phyloP scores from a whole-genome alignment of 148 eudicot species.

The Polygonum aviculare region DNA sequence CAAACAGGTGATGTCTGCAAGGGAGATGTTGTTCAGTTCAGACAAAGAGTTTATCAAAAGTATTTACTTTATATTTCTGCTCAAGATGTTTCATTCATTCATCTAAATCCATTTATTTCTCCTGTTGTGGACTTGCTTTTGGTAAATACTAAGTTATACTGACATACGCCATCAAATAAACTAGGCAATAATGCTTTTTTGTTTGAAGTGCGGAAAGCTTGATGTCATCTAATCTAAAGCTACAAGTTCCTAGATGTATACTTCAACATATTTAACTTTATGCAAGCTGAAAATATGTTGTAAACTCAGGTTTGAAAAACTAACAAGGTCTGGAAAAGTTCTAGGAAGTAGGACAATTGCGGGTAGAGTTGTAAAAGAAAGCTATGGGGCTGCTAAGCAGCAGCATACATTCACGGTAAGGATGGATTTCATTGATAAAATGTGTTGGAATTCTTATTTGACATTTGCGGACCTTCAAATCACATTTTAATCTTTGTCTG shows the following conservation, averaged over 20 bases:
- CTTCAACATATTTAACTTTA: background rate
- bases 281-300: background rate
- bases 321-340: conserved; percentile 35
- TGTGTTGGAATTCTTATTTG: background rate
- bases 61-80: conserved; percentile 11
- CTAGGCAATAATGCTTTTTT: background rate
- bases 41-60: conserved; percentile 65
- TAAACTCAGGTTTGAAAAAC: conserved; percentile 48
- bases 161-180: background rate
- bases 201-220: background rate
- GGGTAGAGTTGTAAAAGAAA: conserved; percentile 81
- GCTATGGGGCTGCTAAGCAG: conserved; percentile 84
- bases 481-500: background rate
- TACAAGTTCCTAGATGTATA: background rate
- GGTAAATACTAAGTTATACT: background rate
- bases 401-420: conserved; percentile 93
- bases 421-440: background rate
- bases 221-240: background rate
- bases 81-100: background rate
- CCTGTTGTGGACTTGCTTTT: background rate
- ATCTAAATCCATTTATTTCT: background rate
- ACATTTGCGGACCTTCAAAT: background rate
- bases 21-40: conserved; percentile 79
- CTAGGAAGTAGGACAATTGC: conserved; percentile 63
- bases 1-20: conserved; percentile 79